A percentile compares a stretch with the other conserved stretches of the same genome.
Evolutionary conservation across 2,329 filamentous ascomycete species (phyloP).

Genomic region (Arachnopeziza araneosa): DNA sequence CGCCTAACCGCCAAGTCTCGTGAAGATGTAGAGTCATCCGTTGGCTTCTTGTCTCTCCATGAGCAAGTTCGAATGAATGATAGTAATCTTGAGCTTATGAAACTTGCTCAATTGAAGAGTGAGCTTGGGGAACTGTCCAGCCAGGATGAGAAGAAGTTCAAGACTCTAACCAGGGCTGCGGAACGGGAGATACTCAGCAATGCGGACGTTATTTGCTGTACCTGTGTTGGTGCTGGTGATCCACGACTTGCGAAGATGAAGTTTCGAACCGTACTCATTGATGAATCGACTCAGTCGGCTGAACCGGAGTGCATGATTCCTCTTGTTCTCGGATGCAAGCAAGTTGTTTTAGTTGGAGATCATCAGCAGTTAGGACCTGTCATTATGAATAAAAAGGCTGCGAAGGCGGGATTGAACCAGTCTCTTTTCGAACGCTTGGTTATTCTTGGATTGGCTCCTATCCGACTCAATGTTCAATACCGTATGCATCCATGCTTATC

Average conservation of each 20-base stretch:
- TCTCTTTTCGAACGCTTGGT: constrained; percentile 97
- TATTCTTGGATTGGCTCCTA: constrained; percentile 82
- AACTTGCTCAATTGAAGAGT: constrained; percentile 86
- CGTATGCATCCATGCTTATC: constrained; percentile 98
- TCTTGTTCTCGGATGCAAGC: constrained; percentile 93
- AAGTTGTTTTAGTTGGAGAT: constrained; percentile 96
- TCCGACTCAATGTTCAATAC: constrained; percentile 93
- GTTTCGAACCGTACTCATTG: constrained; percentile 95
- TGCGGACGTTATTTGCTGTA: constrained; percentile 97
- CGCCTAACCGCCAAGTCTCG: constrained; percentile 98
- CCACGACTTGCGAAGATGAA: constrained; percentile 95
- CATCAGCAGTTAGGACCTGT: constrained; percentile 97
- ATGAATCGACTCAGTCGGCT: constrained; percentile 96
- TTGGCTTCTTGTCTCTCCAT: constrained; percentile 90
- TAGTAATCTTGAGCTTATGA: constrained; percentile 87
- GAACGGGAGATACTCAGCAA: constrained; percentile 93
- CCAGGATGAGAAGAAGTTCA: constrained; percentile 97
- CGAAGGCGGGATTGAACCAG: constrained; percentile 94
- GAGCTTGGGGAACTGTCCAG: constrained; percentile 89
- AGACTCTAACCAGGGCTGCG: constrained; percentile 86
- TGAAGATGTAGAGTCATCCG: constrained; percentile 97
- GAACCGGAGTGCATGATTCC: constrained; percentile 99
- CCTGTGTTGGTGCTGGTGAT: constrained; percentile 94
- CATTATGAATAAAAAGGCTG: constrained; percentile 99
- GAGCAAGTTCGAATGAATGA: constrained; percentile 98